Evolutionary conservation across 768 basidiomycete genomes (phyloP).

Genomic region (Suillus bovinus): DNA sequence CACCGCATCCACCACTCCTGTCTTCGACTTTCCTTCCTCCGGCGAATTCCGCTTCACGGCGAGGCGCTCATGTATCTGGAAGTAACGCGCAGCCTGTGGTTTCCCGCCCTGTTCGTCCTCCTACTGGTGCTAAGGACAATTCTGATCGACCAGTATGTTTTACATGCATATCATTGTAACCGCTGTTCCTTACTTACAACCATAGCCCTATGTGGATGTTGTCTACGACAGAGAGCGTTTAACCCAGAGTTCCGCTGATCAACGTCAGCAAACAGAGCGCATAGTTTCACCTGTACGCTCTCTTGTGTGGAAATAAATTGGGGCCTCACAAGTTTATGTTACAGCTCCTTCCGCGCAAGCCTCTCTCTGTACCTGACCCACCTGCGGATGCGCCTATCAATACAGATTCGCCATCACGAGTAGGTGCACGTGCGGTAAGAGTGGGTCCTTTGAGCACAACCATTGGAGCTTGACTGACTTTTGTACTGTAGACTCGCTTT

Average conservation of each 20-base stretch:
- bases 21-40: background rate
- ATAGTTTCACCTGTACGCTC: slow-evolving; percentile 22
- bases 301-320: background rate
- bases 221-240: slow-evolving; percentile 1
- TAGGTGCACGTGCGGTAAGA: background rate
- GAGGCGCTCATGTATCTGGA: slow-evolving; percentile 13
- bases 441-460: background rate
- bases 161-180: background rate
- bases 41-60: background rate
- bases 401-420: background rate
- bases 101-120: slow-evolving; percentile 17
- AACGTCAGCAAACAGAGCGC: slow-evolving; percentile 15
- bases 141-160: slow-evolving; percentile 26
- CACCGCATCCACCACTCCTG: slow-evolving; percentile 5
- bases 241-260: slow-evolving; percentile 10
- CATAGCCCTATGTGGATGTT: slow-evolving; percentile 20
- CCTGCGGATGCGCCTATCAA: background rate
- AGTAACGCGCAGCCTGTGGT: slow-evolving; percentile 23
- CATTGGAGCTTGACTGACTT: background rate
- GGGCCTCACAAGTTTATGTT: too few relatives aligned
- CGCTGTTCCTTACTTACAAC: slow-evolving; percentile 11
- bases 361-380: background rate
- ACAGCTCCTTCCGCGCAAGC: slow-evolving; percentile 2
- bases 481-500: slow-evolving; percentile 29
- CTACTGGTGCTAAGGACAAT: slow-evolving; percentile 13